A percentile compares a stretch with the other conserved stretches of the same genome.
phyloP scores from a whole-genome alignment of 1,139 yeast species.

The Taphrina confusa region DNA sequence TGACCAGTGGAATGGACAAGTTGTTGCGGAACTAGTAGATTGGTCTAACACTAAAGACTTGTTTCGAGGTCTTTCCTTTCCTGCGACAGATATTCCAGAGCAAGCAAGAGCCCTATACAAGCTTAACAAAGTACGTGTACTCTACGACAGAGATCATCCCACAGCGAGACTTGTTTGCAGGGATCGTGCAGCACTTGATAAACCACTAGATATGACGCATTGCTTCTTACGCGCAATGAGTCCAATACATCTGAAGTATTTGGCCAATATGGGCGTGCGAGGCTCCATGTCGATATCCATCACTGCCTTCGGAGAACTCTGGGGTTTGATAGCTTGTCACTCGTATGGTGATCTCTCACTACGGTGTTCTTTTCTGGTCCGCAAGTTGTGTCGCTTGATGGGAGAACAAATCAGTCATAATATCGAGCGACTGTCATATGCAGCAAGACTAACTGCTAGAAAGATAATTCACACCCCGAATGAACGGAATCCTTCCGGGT shows the following conservation, averaged over 20 bases:
- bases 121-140: constrained; percentile 29
- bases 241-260: constrained; percentile 34
- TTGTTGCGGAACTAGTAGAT: constrained; percentile 33
- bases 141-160: constrained; percentile 28
- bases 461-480: constrained; percentile 19
- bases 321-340: constrained; percentile 35
- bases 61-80: constrained; percentile 32
- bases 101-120: constrained; percentile 32
- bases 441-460: constrained; percentile 27
- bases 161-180: constrained; percentile 34
- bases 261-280: constrained; percentile 34
- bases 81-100: constrained; percentile 34
- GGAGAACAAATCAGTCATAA: constrained; percentile 30
- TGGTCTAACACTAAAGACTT: constrained; percentile 33
- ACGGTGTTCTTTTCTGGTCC: constrained; percentile 25
- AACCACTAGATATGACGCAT: constrained; percentile 34
- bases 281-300: constrained; percentile 32
- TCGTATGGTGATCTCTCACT: constrained; percentile 19
- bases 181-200: constrained; percentile 13
- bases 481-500: constrained; percentile 29
- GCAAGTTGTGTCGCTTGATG: constrained; percentile 30
- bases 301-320: constrained; percentile 32
- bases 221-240: constrained; percentile 34
- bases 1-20: constrained; percentile 35
- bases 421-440: constrained; percentile 33